Percentiles rank a stretch among this genome's conserved stretches.
Conservation (phyloP, 768 basidiomycete species). For the Scleroderma citrinum region DNA sequence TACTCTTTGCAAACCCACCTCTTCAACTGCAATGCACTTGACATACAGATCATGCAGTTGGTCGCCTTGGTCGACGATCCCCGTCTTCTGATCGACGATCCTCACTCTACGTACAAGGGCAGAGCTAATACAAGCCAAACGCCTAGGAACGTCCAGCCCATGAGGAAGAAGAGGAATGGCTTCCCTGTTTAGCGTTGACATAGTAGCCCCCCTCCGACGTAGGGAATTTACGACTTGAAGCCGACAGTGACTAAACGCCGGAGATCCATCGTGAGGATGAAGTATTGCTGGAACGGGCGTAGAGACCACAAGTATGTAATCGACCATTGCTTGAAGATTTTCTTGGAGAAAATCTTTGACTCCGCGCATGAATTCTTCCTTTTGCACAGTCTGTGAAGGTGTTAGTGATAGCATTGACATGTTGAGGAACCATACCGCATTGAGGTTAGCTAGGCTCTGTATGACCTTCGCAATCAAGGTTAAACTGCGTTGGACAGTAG, state of each 20-base stretch:
- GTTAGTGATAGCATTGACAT: background rate
- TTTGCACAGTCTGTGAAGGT: conserved; percentile 48
- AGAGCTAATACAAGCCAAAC: conserved; percentile 71
- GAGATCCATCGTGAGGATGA: conserved; percentile 22
- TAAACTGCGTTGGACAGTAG: conserved; percentile 69
- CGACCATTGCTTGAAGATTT: conserved; percentile 64
- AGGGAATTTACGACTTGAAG: conserved; percentile 50
- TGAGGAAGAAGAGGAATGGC: conserved; percentile 69
- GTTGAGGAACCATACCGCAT: conserved; percentile 44
- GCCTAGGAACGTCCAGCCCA: conserved; percentile 70
- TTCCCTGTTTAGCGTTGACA: conserved; percentile 59
- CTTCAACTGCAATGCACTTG: conserved; percentile 65
- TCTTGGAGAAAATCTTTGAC: conserved; percentile 68
- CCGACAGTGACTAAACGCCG: conserved; percentile 43
- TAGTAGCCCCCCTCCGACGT: conserved; percentile 48
- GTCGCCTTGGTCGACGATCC: conserved; percentile 27
- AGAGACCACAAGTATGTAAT: conserved; percentile 72
- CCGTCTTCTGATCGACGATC: conserved; percentile 33
- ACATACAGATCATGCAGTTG: conserved; percentile 51
- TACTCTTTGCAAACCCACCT: conserved; percentile 60
- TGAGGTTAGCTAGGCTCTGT: conserved; percentile 84
- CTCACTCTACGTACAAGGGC: conserved; percentile 63
- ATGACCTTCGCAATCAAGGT: conserved; percentile 86
- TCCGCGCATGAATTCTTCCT: conserved; percentile 78
- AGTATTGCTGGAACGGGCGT: conserved; percentile 35